Conservation (phyloP, 441 rosid genomes). For the Populus hybrid region DNA sequence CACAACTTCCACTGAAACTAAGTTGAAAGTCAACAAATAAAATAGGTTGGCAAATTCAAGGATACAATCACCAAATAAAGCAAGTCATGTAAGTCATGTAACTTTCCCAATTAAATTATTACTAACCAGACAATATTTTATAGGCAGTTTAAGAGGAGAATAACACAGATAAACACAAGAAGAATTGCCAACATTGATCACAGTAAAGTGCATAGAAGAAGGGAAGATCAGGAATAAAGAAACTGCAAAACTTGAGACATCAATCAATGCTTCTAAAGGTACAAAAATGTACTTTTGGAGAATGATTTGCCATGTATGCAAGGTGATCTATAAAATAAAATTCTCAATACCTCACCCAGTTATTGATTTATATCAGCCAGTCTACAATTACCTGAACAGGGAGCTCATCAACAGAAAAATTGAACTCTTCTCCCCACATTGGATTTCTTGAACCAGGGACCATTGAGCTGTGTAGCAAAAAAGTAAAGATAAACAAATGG, state of each 20-base stretch:
- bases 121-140: not conserved
- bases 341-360: not conserved
- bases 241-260: not conserved
- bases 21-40: not conserved
- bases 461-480: constrained; percentile 68
- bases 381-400: constrained; percentile 71
- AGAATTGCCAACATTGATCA: not conserved
- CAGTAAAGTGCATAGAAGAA: not conserved
- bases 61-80: not conserved
- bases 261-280: not conserved
- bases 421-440: constrained; percentile 99
- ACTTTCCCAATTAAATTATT: not conserved
- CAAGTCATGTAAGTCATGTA: not conserved
- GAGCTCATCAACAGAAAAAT: constrained; percentile 85
- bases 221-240: not conserved
- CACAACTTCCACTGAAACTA: not conserved
- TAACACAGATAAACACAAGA: not conserved
- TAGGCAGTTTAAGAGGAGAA: not conserved
- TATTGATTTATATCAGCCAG: constrained; percentile 3
- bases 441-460: constrained; percentile 99
- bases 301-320: not conserved
- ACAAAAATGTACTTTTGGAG: not conserved
- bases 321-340: not conserved
- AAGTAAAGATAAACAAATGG: constrained; percentile 8
- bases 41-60: not conserved